Base-by-base conservation (phyloP, 805 yeast genomes). In the Kluyveromyces nonfermentans region DNA sequence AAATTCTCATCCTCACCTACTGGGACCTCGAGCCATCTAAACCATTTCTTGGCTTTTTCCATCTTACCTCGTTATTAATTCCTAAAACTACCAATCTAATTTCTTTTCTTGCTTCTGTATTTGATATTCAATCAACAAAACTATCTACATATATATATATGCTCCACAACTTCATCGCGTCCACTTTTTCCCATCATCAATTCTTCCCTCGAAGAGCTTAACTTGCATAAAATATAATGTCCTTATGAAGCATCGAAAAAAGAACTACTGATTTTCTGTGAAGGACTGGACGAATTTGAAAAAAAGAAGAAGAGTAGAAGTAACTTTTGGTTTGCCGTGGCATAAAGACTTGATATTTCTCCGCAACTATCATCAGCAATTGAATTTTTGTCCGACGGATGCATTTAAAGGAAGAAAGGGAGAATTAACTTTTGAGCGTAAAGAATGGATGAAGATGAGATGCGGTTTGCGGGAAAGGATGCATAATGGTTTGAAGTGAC, bases 21-120 rank as follows among this genome's bases (percentile, higher is more conserved):
- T 9, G 67, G 65, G 37, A 62, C 52, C 40, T 62, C 66, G 7
- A 62, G 37, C 20, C 35, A 33, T 5, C 30, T 15, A n/a, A 33
- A 33, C 8, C 9, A 33, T 16, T 18, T 18, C n/a, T n/a, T 15
- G 16, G 16, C 10, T n/a, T 33, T 16, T 33, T 9, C 9, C 35
- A 16, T 33, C 8, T 12, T 18, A 16, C 16, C 20, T 33, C 35
- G 10, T 18, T 33, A n/a, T 16, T n/a, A n/a, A n/a, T n/a, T n/a
- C n/a, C n/a, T n/a, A n/a, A n/a, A 25, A 25, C 30, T 25, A 14
- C 14, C 30, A 10, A 10, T 25, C 9, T 25, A 25, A 10, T 25
- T 25, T 10, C 30, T 25, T 25, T 25, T 10, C 7, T 25, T 25
- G 14, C 3, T 7, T 4, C 30, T 10, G 12, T 25, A 6, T 25